Evolutionary conservation across 2,329 filamentous ascomycete species (phyloP), one percentile per base, ranked within the genome.

Genomic region (Trichoderma semiorbis): DNA sequence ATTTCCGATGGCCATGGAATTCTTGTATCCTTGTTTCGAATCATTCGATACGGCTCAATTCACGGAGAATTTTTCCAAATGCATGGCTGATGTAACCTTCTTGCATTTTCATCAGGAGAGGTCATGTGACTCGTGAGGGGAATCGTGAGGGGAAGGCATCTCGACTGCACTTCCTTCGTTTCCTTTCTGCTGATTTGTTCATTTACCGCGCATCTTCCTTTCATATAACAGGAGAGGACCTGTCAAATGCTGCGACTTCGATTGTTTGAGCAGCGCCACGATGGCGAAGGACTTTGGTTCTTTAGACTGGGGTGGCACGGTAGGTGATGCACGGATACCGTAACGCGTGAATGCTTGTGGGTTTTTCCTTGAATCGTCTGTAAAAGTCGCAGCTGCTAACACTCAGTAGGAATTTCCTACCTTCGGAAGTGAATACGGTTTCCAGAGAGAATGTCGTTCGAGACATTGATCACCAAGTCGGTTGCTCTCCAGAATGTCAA

Each of bases 61-160:
- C 12, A n/a, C 55, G 32, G 16, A 28, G 34, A 34, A 6, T 30
- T 24, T 43, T 26, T 50, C 43, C 18, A 55, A 26, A 36, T 64
- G 12, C 18, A 32, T 26, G 47, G 43, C 60, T 55, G 32, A 72
- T 68, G 70, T 53, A 64, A 72, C 70, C 39, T 69, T 58, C 57
- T 18, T 69, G 57, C 57, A 30, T 62, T 18, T 10, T 10, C 57
- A 53, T 60, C 60, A 50, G 67, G 47, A 60, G 39, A 55, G 71
- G 71, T 72, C 71, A 72, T 71, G 71, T 72, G 71, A 72, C 69
- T 14, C 43, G 47, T 63, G 63, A 63, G 63, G 71, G 71, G 71
- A 72, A 62, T 57, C 32, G 64, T 60, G 71, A 72, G 71, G 71
- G 71, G 71, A 62, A 72, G 62, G 60, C 34, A 66, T 68, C 39